phyloP scores from a whole-genome alignment of 352 stramenopile genomes.

The Pythium vanterpoolii region DNA sequence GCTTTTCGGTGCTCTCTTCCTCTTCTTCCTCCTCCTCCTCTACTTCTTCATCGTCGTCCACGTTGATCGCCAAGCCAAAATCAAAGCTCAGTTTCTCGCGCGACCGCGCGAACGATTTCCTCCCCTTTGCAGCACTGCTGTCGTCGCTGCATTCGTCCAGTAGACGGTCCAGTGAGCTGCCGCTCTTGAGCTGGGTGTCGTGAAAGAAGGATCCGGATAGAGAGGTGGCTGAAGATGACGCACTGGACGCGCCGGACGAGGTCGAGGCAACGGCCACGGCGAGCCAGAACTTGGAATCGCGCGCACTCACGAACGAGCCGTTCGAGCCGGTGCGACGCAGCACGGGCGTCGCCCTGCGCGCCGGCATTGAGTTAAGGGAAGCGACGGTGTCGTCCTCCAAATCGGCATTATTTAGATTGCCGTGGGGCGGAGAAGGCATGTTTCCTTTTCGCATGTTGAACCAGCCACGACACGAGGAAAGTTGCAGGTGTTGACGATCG shows the following conservation, averaged over 20 bases:
- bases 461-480: slow-evolving; percentile 2
- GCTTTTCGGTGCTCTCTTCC: neutral
- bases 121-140: neutral
- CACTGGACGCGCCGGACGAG: slow-evolving; percentile 29
- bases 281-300: slow-evolving; percentile 67
- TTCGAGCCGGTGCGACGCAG: slow-evolving; percentile 5
- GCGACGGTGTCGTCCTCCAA: neutral
- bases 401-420: neutral
- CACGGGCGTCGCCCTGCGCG: neutral
- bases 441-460: slow-evolving; percentile 14
- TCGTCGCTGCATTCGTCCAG: neutral
- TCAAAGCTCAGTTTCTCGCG: neutral
- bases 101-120: neutral
- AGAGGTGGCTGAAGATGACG: slow-evolving; percentile 12
- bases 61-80: slow-evolving; percentile 13
- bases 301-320: slow-evolving; percentile 53
- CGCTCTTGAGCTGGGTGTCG: neutral
- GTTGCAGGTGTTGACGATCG: too few relatives aligned
- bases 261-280: slow-evolving; percentile 38
- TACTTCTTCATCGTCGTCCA: slow-evolving; percentile 10
- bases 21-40: neutral
- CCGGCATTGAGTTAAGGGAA: neutral
- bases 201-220: neutral
- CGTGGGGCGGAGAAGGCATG: neutral
- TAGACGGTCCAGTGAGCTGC: neutral